Conservation (phyloP, 257 asterid genomes). For the Buddleja alternifolia region DNA sequence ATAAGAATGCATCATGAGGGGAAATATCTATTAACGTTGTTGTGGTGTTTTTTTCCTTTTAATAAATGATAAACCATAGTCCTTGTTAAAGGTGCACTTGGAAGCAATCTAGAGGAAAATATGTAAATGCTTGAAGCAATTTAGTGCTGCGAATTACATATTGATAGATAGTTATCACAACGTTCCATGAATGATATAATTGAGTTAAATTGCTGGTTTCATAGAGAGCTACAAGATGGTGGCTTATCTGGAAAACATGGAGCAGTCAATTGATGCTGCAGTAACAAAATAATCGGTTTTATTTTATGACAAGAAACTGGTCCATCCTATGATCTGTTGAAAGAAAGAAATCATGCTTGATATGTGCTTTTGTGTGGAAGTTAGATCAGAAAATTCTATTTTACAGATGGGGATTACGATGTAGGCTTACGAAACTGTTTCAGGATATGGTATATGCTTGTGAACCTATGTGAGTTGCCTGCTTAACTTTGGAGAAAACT, state of each 20-base stretch:
- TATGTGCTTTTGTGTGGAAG: neutral
- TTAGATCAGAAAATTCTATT: neutral
- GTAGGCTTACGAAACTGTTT: neutral
- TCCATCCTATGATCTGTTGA: neutral
- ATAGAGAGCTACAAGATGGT: neutral
- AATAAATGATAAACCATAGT: neutral
- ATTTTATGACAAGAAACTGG: neutral
- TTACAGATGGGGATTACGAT: neutral
- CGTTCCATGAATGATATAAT: neutral
- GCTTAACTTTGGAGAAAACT: neutral
- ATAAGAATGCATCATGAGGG: neutral
- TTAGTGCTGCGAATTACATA: neutral
- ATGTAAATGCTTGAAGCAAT: neutral
- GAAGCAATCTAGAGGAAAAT: conserved; percentile 3
- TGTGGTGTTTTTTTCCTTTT: neutral
- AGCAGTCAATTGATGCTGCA: neutral
- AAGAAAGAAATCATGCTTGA: neutral
- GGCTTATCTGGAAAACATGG: neutral
- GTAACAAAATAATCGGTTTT: too few species aligned
- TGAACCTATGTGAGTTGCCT: neutral
- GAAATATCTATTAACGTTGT: neutral
- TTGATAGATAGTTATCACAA: neutral
- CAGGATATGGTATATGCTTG: conserved; percentile 1
- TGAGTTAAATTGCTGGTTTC: neutral
- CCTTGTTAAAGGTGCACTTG: conserved; percentile 17